These are phyloP conservation scores for Diaporthe destruens DNA, from an alignment of 2,329 filamentous ascomycete genomes.

Conservation along the genomic window DNA sequence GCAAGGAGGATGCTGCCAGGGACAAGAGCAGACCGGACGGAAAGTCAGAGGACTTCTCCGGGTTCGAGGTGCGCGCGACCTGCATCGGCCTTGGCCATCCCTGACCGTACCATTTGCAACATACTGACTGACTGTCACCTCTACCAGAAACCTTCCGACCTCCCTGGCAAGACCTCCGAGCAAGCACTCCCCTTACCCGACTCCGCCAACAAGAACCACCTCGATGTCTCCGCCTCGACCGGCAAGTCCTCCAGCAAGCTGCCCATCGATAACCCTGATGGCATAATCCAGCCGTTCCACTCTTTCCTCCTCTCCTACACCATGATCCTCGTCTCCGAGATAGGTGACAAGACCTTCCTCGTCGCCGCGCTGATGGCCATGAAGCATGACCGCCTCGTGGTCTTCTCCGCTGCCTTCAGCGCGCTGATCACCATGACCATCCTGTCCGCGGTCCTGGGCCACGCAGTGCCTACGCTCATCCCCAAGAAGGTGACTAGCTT, in stretches of 20 bases:
- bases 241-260: constrained; percentile 51
- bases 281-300: constrained; percentile 83
- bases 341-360: constrained; percentile 98
- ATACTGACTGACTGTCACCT: constrained; percentile 34
- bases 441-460: constrained; percentile 90
- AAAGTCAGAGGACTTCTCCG: constrained; percentile 57
- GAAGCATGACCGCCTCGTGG: constrained; percentile 93
- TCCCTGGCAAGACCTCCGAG: constrained; percentile 83
- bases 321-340: constrained; percentile 97
- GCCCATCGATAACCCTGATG: constrained; percentile 59
- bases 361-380: constrained; percentile 99
- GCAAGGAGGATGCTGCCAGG: constrained; percentile 55
- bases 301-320: constrained; percentile 93
- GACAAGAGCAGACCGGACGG: constrained; percentile 56
- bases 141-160: constrained; percentile 80
- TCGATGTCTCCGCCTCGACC: constrained; percentile 59
- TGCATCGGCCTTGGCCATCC: background rate
- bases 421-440: constrained; percentile 95
- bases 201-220: constrained; percentile 73
- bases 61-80: constrained; percentile 67
- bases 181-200: constrained; percentile 77
- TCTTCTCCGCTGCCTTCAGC: constrained; percentile 94
- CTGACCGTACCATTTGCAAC: background rate
- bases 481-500: constrained; percentile 93
- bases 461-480: constrained; percentile 90